Percentiles rank a stretch among this genome's conserved stretches.
Conservation (phyloP, 2,329 filamentous ascomycete genomes). For the Trichoderma hamatum region DNA sequence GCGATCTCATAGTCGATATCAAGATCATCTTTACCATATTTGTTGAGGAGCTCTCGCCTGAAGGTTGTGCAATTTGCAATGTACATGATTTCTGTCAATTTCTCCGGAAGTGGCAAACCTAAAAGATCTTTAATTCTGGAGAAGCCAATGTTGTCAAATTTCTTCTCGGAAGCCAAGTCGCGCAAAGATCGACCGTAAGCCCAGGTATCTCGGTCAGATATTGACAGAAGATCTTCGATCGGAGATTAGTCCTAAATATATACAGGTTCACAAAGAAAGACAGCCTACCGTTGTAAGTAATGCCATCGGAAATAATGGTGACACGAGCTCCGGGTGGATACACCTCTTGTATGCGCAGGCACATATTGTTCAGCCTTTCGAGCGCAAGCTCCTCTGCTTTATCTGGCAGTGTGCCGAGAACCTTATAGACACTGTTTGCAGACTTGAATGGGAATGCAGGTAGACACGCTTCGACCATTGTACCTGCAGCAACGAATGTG, state of each 20-base stretch:
- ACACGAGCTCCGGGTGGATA: constrained; percentile 37
- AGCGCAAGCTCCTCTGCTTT: constrained; percentile 40
- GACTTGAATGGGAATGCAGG: constrained; percentile 42
- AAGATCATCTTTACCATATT: constrained; percentile 28
- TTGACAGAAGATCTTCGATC: constrained; percentile 49
- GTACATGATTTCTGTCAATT: constrained; percentile 48
- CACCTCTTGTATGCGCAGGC: constrained; percentile 33
- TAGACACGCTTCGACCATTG: constrained; percentile 33
- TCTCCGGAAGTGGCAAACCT: constrained; percentile 42
- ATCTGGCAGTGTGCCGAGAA: constrained; percentile 37
- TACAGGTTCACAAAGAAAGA: fast-evolving
- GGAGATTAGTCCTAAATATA: not conserved
- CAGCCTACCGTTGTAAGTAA: constrained; percentile 55
- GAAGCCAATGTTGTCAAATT: not conserved
- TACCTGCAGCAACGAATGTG: constrained; percentile 31
- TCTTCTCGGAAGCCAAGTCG: constrained; percentile 34
- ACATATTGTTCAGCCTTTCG: constrained; percentile 35
- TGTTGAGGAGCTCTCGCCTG: constrained; percentile 34
- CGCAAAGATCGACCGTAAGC: constrained; percentile 52
- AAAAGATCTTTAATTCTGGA: constrained; percentile 37
- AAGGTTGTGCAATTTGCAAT: constrained; percentile 39
- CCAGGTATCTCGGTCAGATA: constrained; percentile 52
- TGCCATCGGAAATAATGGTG: constrained; percentile 56
- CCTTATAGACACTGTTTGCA: constrained; percentile 41
- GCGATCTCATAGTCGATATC: constrained; percentile 38